Base-by-base conservation (phyloP, 2,329 filamentous ascomycete genomes). In the Penicillium sp. region DNA sequence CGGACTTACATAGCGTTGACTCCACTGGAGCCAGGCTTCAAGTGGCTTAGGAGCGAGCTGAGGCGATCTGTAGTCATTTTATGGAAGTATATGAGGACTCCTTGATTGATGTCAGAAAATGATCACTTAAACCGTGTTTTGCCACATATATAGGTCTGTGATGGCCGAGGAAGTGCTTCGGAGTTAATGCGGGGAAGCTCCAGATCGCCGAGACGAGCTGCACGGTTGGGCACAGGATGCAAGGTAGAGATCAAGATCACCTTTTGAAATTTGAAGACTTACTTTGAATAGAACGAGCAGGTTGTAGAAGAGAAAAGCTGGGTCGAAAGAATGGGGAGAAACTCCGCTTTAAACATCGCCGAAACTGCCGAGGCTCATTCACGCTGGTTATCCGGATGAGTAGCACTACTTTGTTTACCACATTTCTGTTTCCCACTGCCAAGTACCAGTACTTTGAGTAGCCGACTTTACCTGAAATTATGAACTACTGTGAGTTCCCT, bases 31-130 rank as follows among this genome's bases (percentile, higher is more conserved):
- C 86, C 84, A 42, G 83, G 57, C 44, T 59, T 61, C 61, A 95
- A 74, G 66, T 96, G 89, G 70, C 82, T 88, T 56, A 95, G 76
- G 58, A 96, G 84, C 51, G 84, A 89, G 58, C 79, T 84, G 54
- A 96, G 80, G 68, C 89, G 80, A 73, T 95, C 86, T 46, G 81
- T 76, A 52, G 86, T 83, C 85, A 90, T 92, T 55, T 92, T 55
- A 53, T 59, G 47, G 32, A 33, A 37, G 30, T n/a, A n/a, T n/a
- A 15, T 14, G 15, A 28, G 39, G 15, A 39, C 44, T 49, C 22
- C 2, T 3, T 39, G 16, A 13, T 30, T 5, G 32, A 30, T 10
- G 10, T 36, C 26, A 38, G 37, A 35, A 35, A 15, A 16, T 22
- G 13, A 12, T 11, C 12, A 7, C 16, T n/a, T n/a, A n/a, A 32